Evolutionary conservation across 2,329 filamentous ascomycete genomes (phyloP), one percentile per base, ranked within the genome.

Genomic region (Cadophora luteo-olivacea): DNA sequence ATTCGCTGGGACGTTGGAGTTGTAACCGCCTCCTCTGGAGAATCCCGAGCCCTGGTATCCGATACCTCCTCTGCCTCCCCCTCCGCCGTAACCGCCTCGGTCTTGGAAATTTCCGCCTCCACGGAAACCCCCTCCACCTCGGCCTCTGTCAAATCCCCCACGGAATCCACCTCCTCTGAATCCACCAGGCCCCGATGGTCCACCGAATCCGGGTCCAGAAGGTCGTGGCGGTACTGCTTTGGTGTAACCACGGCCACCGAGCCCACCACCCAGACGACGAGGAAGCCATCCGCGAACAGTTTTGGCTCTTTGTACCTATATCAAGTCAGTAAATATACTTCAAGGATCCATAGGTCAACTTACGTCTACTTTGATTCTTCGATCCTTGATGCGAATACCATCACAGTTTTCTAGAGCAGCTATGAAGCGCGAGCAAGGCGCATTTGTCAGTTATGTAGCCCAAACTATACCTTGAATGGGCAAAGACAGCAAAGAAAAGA

Each of bases 211-310:
- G 24, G 86, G 85, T n/a, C 86, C 91, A 72, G 86, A 84, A 57
- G 93, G 93, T 64, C 93, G 89, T 45, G 91, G 85, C 62, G 91
- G 87, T 72, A 89, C 85, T 19, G 90, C 88, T 81, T 95, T 97
- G 67, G 95, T 98, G 81, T 98, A 98, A 72, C 93, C 92, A 76
- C 96, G 90, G 57, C 95, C 95, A 71, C 96, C 96, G 2, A 97
- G 87, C 58, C 96, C 96, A 73, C 96, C 96, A 68, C 95, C 96
- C 64, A 97, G 91, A 72, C 96, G 91, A 74, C 92, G 91, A 70
- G 96, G 96, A 77, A 92, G 92, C 96, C 96, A 99, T 61, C 92
- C 93, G 77, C 92, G 92, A 51, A 97, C 93, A 38, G 96, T 98
- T 75, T 96, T 91, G 74, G 96, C 96, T 77, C 96, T 91, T 82